A percentile compares a stretch with the other conserved stretches of the same genome.
Conservation (phyloP, 495 filamentous ascomycete species). For the Penicillium turbatum region DNA sequence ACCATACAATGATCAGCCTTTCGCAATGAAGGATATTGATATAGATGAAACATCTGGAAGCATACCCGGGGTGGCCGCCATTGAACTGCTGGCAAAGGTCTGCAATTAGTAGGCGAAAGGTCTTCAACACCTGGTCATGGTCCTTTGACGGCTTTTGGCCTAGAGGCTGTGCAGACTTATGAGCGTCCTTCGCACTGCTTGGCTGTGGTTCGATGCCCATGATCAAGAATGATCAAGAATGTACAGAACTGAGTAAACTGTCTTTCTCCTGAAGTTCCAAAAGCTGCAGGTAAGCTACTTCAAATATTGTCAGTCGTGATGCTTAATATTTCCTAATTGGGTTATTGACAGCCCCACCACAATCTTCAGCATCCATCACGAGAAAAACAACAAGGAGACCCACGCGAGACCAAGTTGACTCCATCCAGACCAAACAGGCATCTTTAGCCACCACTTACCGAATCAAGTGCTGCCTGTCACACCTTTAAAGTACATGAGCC, state of each 20-base stretch:
- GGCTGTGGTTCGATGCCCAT: constrained; percentile 1
- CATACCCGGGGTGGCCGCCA: constrained; percentile 54
- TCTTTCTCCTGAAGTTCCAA: not conserved
- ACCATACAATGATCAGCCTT: constrained; percentile 5
- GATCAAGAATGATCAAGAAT: too few species aligned
- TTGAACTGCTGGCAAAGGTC: constrained; percentile 58
- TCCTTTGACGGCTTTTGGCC: constrained; percentile 29
- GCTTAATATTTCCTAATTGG: constrained; percentile 16
- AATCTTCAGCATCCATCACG: too few species aligned
- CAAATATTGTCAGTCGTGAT: constrained; percentile 7
- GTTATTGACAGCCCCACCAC: not conserved
- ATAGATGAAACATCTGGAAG: too few species aligned
- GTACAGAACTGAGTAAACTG: not conserved
- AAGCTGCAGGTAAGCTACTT: not conserved
- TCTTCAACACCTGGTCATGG: constrained; percentile 46
- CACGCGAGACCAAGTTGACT: not conserved
- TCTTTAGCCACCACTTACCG: constrained; percentile 2
- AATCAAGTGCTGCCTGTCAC: not conserved
- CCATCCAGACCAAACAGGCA: not conserved
- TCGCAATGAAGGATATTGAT: too few species aligned
- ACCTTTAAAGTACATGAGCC: not conserved
- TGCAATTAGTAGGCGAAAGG: constrained; percentile 52
- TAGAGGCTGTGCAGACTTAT: constrained; percentile 21
- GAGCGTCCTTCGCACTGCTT: constrained; percentile 16
- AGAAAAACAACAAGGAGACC: not conserved